Evolutionary conservation across 148 eudicot species (phyloP).

Genomic region (Gaultheria prostrata): DNA sequence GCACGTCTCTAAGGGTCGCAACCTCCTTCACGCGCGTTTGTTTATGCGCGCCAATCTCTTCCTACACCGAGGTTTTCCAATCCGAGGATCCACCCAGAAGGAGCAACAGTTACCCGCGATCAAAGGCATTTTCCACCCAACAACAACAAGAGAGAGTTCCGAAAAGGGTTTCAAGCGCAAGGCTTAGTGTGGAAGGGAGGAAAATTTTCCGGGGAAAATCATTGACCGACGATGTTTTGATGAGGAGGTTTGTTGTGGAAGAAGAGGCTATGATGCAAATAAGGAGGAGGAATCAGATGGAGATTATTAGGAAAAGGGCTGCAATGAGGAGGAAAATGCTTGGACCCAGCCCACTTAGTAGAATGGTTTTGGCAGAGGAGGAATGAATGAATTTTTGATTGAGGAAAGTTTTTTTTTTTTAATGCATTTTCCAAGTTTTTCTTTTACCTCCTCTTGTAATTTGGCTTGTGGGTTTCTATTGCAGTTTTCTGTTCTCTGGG

Average conservation of each 20-base stretch:
- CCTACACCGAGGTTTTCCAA: slow-evolving; percentile 72
- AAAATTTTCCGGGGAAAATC: slow-evolving; percentile 85
- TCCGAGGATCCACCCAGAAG: slow-evolving; percentile 67
- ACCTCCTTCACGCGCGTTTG: slow-evolving; percentile 82
- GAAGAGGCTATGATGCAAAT: slow-evolving; percentile 90
- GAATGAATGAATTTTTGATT: not conserved
- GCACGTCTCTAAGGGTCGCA: slow-evolving; percentile 74
- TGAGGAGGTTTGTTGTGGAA: slow-evolving; percentile 89
- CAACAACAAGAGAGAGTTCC: slow-evolving; percentile 14
- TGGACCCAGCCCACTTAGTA: slow-evolving; percentile 85
- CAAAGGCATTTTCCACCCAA: slow-evolving; percentile 45
- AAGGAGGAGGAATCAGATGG: slow-evolving; percentile 76
- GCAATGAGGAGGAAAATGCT: slow-evolving; percentile 60
- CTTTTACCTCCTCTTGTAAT: not conserved
- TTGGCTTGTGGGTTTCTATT: not conserved
- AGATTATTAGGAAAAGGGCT: slow-evolving; percentile 64
- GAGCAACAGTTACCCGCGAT: slow-evolving; percentile 76
- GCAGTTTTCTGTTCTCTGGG: not conserved
- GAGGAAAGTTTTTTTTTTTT: not conserved
- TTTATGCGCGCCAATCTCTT: slow-evolving; percentile 85
- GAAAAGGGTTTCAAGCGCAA: slow-evolving; percentile 39
- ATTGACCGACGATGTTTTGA: slow-evolving; percentile 71
- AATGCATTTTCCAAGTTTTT: not conserved
- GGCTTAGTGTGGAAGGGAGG: slow-evolving; percentile 65
- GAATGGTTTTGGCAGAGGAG: slow-evolving; percentile 67